Evolutionary conservation across 441 rosid genomes (phyloP).

Genomic region (Jatropha multifida): DNA sequence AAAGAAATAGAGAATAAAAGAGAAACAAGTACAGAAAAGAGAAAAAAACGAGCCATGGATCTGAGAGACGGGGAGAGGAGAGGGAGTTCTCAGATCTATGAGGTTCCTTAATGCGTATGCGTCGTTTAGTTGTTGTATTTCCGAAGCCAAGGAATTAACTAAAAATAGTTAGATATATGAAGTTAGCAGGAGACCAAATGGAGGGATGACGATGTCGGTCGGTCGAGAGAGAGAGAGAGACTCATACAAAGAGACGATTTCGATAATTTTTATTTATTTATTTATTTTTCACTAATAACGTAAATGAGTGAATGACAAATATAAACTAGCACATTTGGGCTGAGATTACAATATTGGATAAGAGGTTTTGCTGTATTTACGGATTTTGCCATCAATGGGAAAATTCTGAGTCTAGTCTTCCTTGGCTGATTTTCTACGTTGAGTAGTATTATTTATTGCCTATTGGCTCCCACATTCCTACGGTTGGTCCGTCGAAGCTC

Average conservation of each 20-base stretch:
- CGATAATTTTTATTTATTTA: too few species aligned
- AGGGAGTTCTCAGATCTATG: conserved; percentile 15
- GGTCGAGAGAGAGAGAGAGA: not conserved
- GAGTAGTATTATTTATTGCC: too few species aligned
- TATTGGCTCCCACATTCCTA: too few species aligned
- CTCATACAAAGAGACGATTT: too few species aligned
- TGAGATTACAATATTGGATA: not conserved
- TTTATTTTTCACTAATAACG: not conserved
- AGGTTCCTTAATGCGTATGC: not conserved
- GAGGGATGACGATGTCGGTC: conserved; percentile 5
- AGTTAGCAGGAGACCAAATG: not conserved
- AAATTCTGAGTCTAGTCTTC: too few species aligned
- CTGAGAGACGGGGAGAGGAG: not conserved
- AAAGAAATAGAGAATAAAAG: conserved; percentile 32
- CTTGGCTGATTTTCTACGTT: too few species aligned
- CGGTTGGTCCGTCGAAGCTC: too few species aligned
- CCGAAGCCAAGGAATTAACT: not conserved
- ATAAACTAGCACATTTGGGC: not conserved
- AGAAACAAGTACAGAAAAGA: conserved; percentile 23
- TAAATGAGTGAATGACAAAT: not conserved
- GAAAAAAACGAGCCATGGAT: conserved; percentile 39
- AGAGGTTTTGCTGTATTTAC: not conserved
- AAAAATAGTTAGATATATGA: not conserved
- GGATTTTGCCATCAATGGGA: not conserved
- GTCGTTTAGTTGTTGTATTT: not conserved